These are phyloP conservation scores for Pugionium cornutum DNA, from an alignment of 345 rosid species.

Conservation along the genomic window DNA sequence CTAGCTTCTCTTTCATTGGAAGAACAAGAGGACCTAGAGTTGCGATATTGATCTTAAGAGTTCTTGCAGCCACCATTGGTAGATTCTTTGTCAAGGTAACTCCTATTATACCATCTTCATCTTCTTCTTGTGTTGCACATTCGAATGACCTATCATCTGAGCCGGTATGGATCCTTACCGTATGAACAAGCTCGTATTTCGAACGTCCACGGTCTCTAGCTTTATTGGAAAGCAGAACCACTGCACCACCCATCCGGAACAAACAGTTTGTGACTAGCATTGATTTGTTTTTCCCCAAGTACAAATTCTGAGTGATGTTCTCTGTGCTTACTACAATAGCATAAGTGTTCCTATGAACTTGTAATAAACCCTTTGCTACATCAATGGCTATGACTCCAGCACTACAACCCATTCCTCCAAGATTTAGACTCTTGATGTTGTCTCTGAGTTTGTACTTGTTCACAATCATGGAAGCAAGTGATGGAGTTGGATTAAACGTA, in stretches of 20 bases:
- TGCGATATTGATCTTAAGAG: conserved; percentile 61
- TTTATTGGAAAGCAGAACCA: conserved; percentile 56
- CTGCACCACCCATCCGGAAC: conserved; percentile 61
- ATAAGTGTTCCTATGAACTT: conserved; percentile 56
- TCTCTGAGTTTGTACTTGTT: conserved; percentile 52
- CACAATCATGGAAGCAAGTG: conserved; percentile 48
- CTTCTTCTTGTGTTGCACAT: conserved; percentile 62
- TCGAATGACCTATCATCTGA: conserved; percentile 54
- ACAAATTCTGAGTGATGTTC: conserved; percentile 52
- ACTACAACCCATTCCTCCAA: conserved; percentile 66
- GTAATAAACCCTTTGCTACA: conserved; percentile 46
- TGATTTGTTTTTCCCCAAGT: conserved; percentile 53
- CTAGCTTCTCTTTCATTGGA: conserved; percentile 61
- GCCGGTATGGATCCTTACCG: conserved; percentile 61
- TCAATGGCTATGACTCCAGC: conserved; percentile 55
- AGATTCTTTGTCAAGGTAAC: conserved; percentile 65
- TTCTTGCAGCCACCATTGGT: conserved; percentile 60
- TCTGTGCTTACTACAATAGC: conserved; percentile 65
- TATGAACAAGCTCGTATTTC: conserved; percentile 59
- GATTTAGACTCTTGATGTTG: conserved; percentile 48
- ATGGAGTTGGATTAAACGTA: conserved; percentile 47
- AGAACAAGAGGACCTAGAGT: conserved; percentile 66
- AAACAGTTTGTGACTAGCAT: conserved; percentile 64
- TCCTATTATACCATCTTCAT: conserved; percentile 48
- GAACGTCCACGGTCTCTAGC: conserved; percentile 44